phyloP scores from a whole-genome alignment of 805 yeast species.

The Candida quercuum region DNA sequence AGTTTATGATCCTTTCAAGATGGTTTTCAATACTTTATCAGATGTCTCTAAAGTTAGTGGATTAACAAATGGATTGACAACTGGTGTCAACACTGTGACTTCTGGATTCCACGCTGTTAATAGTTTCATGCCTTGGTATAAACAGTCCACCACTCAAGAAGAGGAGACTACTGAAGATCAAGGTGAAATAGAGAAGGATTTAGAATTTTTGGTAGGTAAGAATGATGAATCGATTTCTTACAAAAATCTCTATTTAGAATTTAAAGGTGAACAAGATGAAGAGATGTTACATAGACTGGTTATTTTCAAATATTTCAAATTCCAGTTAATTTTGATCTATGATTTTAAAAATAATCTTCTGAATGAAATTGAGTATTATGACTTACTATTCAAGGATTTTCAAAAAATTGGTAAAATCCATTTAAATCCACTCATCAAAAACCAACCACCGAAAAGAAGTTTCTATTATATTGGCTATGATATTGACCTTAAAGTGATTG shows the following conservation, averaged over 20 bases:
- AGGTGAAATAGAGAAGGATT: background rate
- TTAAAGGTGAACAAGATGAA: constrained; percentile 7
- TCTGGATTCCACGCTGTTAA: constrained; percentile 6
- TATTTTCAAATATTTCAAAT: constrained; percentile 8
- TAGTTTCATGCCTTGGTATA: constrained; percentile 11
- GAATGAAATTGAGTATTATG: constrained; percentile 14
- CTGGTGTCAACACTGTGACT: constrained; percentile 15
- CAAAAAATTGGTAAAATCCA: background rate
- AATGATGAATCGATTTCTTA: constrained; percentile 12
- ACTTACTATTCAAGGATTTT: background rate
- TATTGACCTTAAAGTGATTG: constrained; percentile 1
- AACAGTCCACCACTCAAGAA: background rate
- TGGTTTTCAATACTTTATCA: constrained; percentile 17
- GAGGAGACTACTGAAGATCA: background rate
- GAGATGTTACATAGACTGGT: constrained; percentile 16
- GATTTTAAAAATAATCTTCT: constrained; percentile 14
- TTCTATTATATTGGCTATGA: constrained; percentile 16
- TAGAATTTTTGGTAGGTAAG: constrained; percentile 14
- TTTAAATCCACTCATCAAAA: background rate
- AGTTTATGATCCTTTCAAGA: constrained; percentile 25
- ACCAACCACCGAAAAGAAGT: background rate
- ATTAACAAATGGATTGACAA: constrained; percentile 16
- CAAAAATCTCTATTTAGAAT: constrained; percentile 17
- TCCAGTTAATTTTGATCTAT: constrained; percentile 11
- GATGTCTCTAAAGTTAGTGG: constrained; percentile 19